Evolutionary conservation across 768 basidiomycete genomes (phyloP).

Genomic region (Mycena amicta): DNA sequence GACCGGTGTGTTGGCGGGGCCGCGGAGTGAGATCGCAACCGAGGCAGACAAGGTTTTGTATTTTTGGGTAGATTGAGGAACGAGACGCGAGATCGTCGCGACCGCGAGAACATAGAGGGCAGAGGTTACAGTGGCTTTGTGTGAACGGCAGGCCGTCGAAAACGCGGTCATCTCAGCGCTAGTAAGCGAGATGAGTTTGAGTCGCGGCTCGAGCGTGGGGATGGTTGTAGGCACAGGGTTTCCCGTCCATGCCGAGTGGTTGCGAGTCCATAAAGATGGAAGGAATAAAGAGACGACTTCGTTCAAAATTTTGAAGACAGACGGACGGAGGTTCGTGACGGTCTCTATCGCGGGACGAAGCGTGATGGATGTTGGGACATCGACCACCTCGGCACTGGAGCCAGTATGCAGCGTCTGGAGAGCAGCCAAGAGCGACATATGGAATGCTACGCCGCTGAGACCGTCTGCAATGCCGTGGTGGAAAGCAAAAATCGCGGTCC

Average conservation of each 20-base stretch:
- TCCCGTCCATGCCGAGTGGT: slow-evolving; percentile 7
- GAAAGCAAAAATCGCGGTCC: slow-evolving; percentile 29
- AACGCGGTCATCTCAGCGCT: slow-evolving; percentile 24
- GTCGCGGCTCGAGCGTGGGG: neutral
- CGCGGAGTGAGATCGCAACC: slow-evolving; percentile 39
- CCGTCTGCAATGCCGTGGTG: slow-evolving; percentile 37
- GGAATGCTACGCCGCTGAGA: slow-evolving; percentile 32
- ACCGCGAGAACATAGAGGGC: slow-evolving; percentile 31
- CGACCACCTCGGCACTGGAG: neutral
- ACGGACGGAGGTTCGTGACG: slow-evolving; percentile 6
- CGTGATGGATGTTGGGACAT: neutral
- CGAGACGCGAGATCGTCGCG: slow-evolving; percentile 29
- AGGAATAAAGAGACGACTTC: neutral
- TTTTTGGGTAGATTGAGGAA: slow-evolving; percentile 12
- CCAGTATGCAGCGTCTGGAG: slow-evolving; percentile 4
- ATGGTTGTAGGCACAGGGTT: neutral
- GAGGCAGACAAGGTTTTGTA: slow-evolving; percentile 22
- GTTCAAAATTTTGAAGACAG: neutral
- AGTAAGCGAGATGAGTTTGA: neutral
- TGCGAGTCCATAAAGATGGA: slow-evolving; percentile 6
- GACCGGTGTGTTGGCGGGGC: slow-evolving; percentile 26
- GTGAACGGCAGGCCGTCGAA: slow-evolving; percentile 27
- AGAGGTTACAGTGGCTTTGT: slow-evolving; percentile 37
- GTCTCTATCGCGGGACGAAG: slow-evolving; percentile 1
- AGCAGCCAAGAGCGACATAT: slow-evolving; percentile 26